Percentiles rank a stretch among this genome's conserved stretches.
Evolutionary conservation across 345 rosid genomes (phyloP).

Genomic region (Rhizophora apiculata): DNA sequence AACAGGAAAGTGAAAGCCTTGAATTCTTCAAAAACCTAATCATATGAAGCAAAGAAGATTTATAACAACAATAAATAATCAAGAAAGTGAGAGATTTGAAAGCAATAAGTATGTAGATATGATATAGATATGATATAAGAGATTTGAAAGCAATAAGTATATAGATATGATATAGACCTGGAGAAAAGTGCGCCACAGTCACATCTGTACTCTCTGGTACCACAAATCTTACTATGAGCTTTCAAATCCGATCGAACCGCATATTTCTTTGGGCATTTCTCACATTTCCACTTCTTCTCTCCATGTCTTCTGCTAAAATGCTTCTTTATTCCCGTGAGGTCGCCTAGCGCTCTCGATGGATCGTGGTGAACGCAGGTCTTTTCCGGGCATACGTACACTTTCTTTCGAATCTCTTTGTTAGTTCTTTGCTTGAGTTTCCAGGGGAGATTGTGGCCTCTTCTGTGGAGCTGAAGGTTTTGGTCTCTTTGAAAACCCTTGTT

Average conservation of each 20-base stretch:
- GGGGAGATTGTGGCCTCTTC: constrained; percentile 55
- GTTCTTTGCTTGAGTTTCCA: constrained; percentile 55
- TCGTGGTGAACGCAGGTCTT: constrained; percentile 53
- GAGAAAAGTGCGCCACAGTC: constrained; percentile 58
- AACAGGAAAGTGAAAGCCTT: constrained; percentile 3
- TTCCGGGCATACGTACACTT: constrained; percentile 54
- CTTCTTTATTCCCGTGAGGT: constrained; percentile 53
- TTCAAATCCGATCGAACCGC: constrained; percentile 63
- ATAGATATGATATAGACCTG: constrained; percentile 25
- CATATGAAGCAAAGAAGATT: constrained; percentile 16
- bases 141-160: not conserved
- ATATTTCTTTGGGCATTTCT: constrained; percentile 55
- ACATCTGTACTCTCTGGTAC: constrained; percentile 54
- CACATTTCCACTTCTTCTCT: constrained; percentile 61
- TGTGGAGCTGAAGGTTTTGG: constrained; percentile 54
- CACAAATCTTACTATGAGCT: constrained; percentile 53
- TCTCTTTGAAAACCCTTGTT: constrained; percentile 58
- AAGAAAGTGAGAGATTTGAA: not conserved
- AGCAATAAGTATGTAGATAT: no score
- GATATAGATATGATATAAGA: no score
- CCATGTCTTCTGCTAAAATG: constrained; percentile 56
- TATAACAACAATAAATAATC: constrained; percentile 5
- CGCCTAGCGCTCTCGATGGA: constrained; percentile 49
- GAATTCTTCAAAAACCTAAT: constrained; percentile 25
- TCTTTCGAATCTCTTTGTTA: constrained; percentile 39